phyloP scores from a whole-genome alignment of 2,329 filamentous ascomycete genomes.

The Emmonsia crescens region DNA sequence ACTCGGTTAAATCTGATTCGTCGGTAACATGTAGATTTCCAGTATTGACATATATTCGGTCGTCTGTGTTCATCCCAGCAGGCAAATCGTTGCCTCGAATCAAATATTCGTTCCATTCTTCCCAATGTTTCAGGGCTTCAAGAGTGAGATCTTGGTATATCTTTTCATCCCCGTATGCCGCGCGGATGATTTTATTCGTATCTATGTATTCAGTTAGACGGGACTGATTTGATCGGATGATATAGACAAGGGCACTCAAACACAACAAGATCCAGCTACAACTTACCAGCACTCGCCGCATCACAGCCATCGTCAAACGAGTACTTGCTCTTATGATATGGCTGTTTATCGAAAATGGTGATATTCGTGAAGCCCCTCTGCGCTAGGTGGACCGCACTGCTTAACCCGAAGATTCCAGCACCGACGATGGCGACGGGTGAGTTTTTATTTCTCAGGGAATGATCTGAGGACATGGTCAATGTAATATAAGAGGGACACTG shows the following conservation, averaged over 20 bases:
- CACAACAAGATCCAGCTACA: too few relatives aligned
- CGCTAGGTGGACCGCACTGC: conserved; percentile 36
- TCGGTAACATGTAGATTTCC: conserved; percentile 18
- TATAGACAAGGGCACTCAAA: too few relatives aligned
- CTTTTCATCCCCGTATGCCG: conserved; percentile 33
- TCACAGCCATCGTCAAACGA: conserved; percentile 34
- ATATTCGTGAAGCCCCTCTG: conserved; percentile 38
- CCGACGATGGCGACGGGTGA: conserved; percentile 32
- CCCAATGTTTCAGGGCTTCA: conserved; percentile 35
- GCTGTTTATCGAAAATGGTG: conserved; percentile 41
- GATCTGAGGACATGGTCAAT: neutral
- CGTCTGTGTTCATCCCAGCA: conserved; percentile 24
- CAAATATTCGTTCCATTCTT: conserved; percentile 37
- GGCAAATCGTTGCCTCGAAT: conserved; percentile 18
- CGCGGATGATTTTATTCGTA: conserved; percentile 36
- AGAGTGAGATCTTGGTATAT: conserved; percentile 39
- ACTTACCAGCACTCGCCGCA: conserved; percentile 33
- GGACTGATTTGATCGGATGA: too few relatives aligned
- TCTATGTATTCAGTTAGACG: neutral
- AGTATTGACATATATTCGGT: conserved; percentile 28
- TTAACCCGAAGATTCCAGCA: conserved; percentile 34
- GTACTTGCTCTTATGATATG: conserved; percentile 32
- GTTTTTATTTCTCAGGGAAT: neutral
- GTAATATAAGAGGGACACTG: neutral
- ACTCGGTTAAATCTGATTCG: too few relatives aligned